These are phyloP conservation scores for Boletus sp. DNA, from an alignment of 768 basidiomycete genomes.

Conservation along the genomic window DNA sequence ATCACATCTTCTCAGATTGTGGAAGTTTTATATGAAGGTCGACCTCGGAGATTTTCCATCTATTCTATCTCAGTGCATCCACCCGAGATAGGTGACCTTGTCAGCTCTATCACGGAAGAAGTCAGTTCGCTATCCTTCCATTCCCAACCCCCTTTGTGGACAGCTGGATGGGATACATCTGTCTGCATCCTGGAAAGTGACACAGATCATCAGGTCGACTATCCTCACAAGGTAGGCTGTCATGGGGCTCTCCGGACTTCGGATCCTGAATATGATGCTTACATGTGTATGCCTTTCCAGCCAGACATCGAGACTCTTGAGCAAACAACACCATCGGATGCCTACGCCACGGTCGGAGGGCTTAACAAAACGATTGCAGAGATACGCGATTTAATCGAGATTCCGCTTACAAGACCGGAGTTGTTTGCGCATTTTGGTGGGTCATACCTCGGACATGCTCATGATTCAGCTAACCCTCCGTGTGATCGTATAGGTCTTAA, in stretches of 20 bases:
- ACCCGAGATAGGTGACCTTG: conserved; percentile 15
- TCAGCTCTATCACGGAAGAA: conserved; percentile 36
- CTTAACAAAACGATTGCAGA: conserved; percentile 82
- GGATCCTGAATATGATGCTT: conserved; percentile 7
- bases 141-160: conserved; percentile 48
- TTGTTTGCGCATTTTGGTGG: conserved; percentile 74
- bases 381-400: conserved; percentile 82
- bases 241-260: conserved; percentile 7
- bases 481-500: conserved; percentile 63
- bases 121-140: conserved; percentile 46
- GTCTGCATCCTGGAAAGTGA: conserved; percentile 42
- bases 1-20: conserved; percentile 58
- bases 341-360: conserved; percentile 86
- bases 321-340: conserved; percentile 43
- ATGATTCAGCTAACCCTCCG: conserved; percentile 14
- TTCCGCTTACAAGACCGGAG: conserved; percentile 79
- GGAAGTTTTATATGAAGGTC: conserved; percentile 62
- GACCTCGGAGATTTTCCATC: conserved; percentile 54
- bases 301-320: conserved; percentile 46
- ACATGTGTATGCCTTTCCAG: conserved; percentile 28
- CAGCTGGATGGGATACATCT: conserved; percentile 63
- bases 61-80: conserved; percentile 39
- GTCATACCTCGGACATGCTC: conserved; percentile 14
- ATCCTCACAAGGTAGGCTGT: conserved; percentile 33
- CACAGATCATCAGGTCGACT: conserved; percentile 22